phyloP scores from a whole-genome alignment of 768 basidiomycete species.

The Xerocomellus intermedius region DNA sequence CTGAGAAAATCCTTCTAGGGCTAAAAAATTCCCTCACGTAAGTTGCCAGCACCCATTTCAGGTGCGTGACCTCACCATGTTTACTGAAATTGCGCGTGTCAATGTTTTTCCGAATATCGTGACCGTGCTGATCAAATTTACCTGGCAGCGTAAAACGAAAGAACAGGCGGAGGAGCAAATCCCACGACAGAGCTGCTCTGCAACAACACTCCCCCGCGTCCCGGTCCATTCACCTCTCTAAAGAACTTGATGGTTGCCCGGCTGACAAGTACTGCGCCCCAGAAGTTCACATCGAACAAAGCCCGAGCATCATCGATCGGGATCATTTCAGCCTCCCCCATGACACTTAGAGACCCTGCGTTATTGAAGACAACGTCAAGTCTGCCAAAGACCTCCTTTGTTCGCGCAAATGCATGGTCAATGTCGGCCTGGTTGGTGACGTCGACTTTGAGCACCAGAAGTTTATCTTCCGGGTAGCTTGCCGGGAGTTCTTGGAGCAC shows the following conservation, averaged over 20 bases:
- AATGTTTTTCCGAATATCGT: conserved; percentile 15
- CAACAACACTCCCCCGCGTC: conserved; percentile 33
- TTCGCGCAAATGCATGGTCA: conserved; percentile 9
- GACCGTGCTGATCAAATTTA: neutral
- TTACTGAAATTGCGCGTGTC: conserved; percentile 7
- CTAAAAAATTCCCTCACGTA: conserved; percentile 10
- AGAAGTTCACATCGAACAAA: conserved; percentile 30
- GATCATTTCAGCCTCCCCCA: conserved; percentile 25
- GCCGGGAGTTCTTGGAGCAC: conserved; percentile 7
- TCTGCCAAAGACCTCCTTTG: conserved; percentile 7
- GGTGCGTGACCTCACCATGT: conserved; percentile 12
- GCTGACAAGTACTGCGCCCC: conserved; percentile 29
- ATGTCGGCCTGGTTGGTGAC: conserved; percentile 11
- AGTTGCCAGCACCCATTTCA: neutral
- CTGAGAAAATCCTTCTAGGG: conserved; percentile 36
- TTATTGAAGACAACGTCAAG: conserved; percentile 24
- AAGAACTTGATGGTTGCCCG: conserved; percentile 31
- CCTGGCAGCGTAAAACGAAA: conserved; percentile 23
- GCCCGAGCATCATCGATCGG: conserved; percentile 17
- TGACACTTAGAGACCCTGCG: conserved; percentile 6
- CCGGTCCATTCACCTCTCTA: conserved; percentile 35
- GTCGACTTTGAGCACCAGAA: conserved; percentile 17
- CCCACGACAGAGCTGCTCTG: conserved; percentile 36
- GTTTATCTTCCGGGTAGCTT: conserved; percentile 2
- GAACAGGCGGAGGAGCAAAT: conserved; percentile 11